Percentiles rank a stretch among this genome's conserved stretches.
Conservation (phyloP, 352 stramenopile species). For the Phytophthora gonapodyides region DNA sequence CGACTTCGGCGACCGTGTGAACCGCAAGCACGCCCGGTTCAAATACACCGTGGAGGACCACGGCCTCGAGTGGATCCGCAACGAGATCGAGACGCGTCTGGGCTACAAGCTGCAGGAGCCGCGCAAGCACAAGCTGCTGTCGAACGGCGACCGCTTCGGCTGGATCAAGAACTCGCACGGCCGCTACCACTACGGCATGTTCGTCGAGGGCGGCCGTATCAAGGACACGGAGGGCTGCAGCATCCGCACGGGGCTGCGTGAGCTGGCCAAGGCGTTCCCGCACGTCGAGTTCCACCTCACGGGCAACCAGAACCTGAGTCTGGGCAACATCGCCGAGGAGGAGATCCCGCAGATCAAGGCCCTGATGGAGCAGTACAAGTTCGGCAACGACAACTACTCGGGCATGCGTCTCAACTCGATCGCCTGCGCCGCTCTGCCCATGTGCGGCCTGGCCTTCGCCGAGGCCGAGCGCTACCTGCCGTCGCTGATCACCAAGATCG, state of each 20-base stretch:
- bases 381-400: slow-evolving; percentile 88
- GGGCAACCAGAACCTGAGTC: slow-evolving; percentile 96
- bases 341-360: slow-evolving; percentile 92
- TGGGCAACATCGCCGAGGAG: slow-evolving; percentile 92
- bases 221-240: slow-evolving; percentile 90
- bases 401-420: slow-evolving; percentile 90
- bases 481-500: slow-evolving; percentile 92
- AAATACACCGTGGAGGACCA: slow-evolving; percentile 99
- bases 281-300: slow-evolving; percentile 94
- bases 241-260: slow-evolving; percentile 91
- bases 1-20: slow-evolving; percentile 97
- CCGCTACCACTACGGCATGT: slow-evolving; percentile 85
- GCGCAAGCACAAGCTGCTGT: slow-evolving; percentile 65
- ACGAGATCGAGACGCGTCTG: slow-evolving; percentile 94
- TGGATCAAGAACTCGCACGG: slow-evolving; percentile 75
- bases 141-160: slow-evolving; percentile 76
- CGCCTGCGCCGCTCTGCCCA: slow-evolving; percentile 94
- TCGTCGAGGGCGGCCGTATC: slow-evolving; percentile 90
- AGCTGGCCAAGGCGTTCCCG: slow-evolving; percentile 92
- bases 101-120: slow-evolving; percentile 93
- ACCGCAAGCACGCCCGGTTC: slow-evolving; percentile 96
- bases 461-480: slow-evolving; percentile 97
- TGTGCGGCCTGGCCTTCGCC: slow-evolving; percentile 97
- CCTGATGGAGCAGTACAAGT: slow-evolving; percentile 91
- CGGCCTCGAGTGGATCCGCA: slow-evolving; percentile 94